Percentiles rank a stretch among this genome's conserved stretches.
These are phyloP conservation scores for Fraxinus quadrangulata DNA, from an alignment of 257 asterid species.

Conservation along the genomic window DNA sequence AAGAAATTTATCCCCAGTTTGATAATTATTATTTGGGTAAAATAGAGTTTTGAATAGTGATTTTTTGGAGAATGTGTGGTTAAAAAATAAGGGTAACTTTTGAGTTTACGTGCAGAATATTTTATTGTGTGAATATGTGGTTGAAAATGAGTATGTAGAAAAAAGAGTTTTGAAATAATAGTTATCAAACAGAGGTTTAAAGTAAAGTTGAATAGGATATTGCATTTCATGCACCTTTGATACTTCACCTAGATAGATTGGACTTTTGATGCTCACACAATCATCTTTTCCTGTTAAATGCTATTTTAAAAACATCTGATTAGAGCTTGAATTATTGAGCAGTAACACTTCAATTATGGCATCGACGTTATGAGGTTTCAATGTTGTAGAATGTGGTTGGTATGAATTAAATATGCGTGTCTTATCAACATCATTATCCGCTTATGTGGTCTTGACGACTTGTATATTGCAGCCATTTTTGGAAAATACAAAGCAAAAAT, in stretches of 20 bases:
- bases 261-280: not conserved
- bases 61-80: no score
- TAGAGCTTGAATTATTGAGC: not conserved
- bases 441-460: not conserved
- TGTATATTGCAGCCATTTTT: conserved; percentile 67
- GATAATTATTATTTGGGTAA: no score
- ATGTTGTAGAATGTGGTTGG: not conserved
- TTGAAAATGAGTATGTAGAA: no score
- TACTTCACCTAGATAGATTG: conserved; percentile 6
- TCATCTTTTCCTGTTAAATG: not conserved
- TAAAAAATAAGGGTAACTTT: no score
- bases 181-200: no score
- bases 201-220: not conserved
- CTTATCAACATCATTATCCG: not conserved
- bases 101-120: no score
- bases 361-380: not conserved
- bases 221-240: not conserved
- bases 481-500: conserved; percentile 71
- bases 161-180: no score
- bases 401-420: conserved; percentile 13
- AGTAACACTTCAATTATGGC: not conserved
- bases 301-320: not conserved
- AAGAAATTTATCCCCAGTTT: not conserved
- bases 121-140: no score
- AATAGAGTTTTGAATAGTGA: no score